Percentiles rank a stretch among this genome's conserved stretches.
Evolutionary conservation across 2,329 filamentous ascomycete genomes (phyloP).

Genomic region (Uncinocarpus reesii): DNA sequence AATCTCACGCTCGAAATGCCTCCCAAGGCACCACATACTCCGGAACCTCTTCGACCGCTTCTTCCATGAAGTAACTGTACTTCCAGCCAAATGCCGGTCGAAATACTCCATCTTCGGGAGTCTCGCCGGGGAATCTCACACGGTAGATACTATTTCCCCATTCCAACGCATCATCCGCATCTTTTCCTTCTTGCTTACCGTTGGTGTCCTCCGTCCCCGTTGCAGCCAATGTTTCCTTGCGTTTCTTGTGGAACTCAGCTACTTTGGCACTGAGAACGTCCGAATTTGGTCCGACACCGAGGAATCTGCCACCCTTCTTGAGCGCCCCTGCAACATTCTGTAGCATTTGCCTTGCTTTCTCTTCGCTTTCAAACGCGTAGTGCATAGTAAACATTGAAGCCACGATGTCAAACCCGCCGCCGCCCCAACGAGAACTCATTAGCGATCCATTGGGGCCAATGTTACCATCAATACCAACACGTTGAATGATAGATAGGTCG

Average conservation of each 20-base stretch:
- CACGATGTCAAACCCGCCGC: conserved; percentile 86
- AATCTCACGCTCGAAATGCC: conserved; percentile 66
- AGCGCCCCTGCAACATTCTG: conserved; percentile 80
- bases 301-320: conserved; percentile 88
- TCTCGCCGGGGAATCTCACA: conserved; percentile 74
- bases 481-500: conserved; percentile 66
- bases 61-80: conserved; percentile 91
- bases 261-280: conserved; percentile 76
- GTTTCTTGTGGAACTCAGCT: conserved; percentile 59
- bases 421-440: conserved; percentile 54
- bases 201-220: conserved; percentile 29
- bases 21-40: conserved; percentile 99
- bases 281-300: conserved; percentile 94
- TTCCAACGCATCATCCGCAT: conserved; percentile 52
- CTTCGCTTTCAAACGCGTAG: conserved; percentile 90
- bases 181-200: conserved; percentile 34
- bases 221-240: conserved; percentile 32
- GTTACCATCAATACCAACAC: conserved; percentile 77
- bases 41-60: conserved; percentile 90
- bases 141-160: conserved; percentile 94
- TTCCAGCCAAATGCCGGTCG: conserved; percentile 95
- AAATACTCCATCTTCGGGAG: conserved; percentile 79
- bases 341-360: conserved; percentile 83
- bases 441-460: conserved; percentile 44
- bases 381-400: conserved; percentile 99